Evolutionary conservation across 2,329 filamentous ascomycete genomes (phyloP).

Genomic region (Alternaria novae-zelandiae): DNA sequence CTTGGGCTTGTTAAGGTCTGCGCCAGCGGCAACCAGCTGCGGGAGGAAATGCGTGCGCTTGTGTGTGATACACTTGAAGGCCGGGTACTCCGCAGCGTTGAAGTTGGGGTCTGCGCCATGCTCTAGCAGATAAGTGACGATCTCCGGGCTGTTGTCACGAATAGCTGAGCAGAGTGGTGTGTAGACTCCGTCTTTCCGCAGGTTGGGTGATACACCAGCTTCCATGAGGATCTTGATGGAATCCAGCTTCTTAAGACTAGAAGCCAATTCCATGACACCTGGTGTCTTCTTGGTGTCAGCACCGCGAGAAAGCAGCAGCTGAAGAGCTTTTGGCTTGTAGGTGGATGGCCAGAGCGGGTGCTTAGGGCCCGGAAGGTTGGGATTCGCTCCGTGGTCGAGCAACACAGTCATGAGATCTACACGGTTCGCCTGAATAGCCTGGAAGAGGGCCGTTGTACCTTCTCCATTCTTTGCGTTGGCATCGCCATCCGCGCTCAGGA

Average conservation of each 20-base stretch:
- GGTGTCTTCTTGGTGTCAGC: slow-evolving; percentile 67
- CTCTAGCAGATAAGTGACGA: slow-evolving; percentile 65
- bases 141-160: slow-evolving; percentile 68
- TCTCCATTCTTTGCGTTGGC: slow-evolving; percentile 65
- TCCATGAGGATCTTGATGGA: slow-evolving; percentile 64
- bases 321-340: slow-evolving; percentile 64
- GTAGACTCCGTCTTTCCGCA: slow-evolving; percentile 70
- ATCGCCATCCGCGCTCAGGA: slow-evolving; percentile 66
- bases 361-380: slow-evolving; percentile 72
- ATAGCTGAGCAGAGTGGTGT: slow-evolving; percentile 73
- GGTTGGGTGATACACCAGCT: slow-evolving; percentile 66
- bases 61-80: slow-evolving; percentile 73
- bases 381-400: slow-evolving; percentile 67
- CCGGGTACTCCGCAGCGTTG: slow-evolving; percentile 68
- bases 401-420: slow-evolving; percentile 62
- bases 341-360: slow-evolving; percentile 72
- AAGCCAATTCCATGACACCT: slow-evolving; percentile 69
- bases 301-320: slow-evolving; percentile 64
- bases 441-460: slow-evolving; percentile 69
- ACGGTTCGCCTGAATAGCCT: slow-evolving; percentile 64
- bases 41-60: slow-evolving; percentile 67
- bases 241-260: slow-evolving; percentile 69
- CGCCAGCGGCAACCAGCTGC: slow-evolving; percentile 63
- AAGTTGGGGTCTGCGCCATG: slow-evolving; percentile 61
- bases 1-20: slow-evolving; percentile 64